Evolutionary conservation across 1,139 yeast genomes (phyloP), one percentile per base, ranked within the genome.

Genomic region (Suhomyces choctaworum): DNA sequence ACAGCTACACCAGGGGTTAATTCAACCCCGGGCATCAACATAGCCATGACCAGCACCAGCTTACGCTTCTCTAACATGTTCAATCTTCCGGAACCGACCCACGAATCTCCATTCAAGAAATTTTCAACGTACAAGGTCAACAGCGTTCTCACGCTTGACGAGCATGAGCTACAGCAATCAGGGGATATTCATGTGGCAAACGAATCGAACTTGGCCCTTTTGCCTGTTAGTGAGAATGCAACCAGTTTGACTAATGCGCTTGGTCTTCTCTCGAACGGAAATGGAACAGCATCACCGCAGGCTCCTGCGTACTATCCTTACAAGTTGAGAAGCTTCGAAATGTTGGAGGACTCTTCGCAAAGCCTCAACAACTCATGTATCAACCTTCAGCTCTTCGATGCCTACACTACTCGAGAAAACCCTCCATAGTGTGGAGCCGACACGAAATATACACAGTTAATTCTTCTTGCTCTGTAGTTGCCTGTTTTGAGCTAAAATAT

Each of bases 371-470:
- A 82, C 47, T 80, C 82, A 2, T 79, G 89, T 19, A 59, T 86
- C 16, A 84, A 83, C 50, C 62, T 89, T 36, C 82, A 84, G 43
- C 62, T 83, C 39, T 88, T 90, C 55, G 92, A 84, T 47, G 82
- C 92, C 1, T 77, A 80, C 32, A 67, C 78, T 10, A 87, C 87
- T 29, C 75, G 70, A 44, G 82, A 79, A 50, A 85, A 86, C 48
- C 90, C 89, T 1, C 65, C 71, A 33, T 74, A 51, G 51, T n/a
- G n/a, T n/a, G n/a, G n/a, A n/a, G n/a, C n/a, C n/a, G n/a, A n/a
- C n/a, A n/a, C n/a, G n/a, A n/a, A n/a, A n/a, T n/a, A n/a, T n/a
- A n/a, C n/a, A n/a, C n/a, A n/a, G n/a, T n/a, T n/a, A n/a, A n/a
- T n/a, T n/a, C n/a, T n/a, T n/a, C n/a, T 22, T 7, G n/a, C n/a